Evolutionary conservation across 176 grass and related monocot genomes (phyloP).

Genomic region (Pharus latifolius): DNA sequence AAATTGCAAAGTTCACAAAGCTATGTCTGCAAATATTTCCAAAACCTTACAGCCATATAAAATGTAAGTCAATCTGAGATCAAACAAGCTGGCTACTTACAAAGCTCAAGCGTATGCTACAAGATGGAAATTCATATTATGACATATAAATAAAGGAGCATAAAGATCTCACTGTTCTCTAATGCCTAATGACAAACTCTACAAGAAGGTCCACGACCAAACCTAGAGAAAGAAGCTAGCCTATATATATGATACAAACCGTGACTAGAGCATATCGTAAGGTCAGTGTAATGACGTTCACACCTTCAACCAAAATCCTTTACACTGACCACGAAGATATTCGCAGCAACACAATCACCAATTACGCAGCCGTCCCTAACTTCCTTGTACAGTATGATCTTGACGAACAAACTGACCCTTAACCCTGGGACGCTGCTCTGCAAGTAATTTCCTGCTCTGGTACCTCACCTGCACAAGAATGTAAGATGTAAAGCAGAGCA

Average conservation of each 20-base stretch:
- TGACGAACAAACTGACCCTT: conserved; percentile 99
- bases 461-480: conserved; percentile 61
- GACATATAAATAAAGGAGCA: not conserved
- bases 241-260: conserved; percentile 9
- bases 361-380: not conserved
- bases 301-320: not conserved
- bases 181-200: not conserved
- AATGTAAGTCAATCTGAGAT: not conserved
- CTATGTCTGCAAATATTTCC: not conserved
- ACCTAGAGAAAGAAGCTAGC: conserved; percentile 15
- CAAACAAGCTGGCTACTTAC: conserved; percentile 2
- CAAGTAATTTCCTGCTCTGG: conserved; percentile 91
- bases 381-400: conserved; percentile 42
- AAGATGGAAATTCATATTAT: not conserved
- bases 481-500: conserved; percentile 6
- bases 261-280: not conserved
- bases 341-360: not conserved
- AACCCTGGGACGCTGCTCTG: conserved; percentile 81
- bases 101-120: not conserved
- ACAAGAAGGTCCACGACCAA: conserved; percentile 7
- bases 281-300: not conserved
- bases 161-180: not conserved
- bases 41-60: not conserved
- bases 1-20: not conserved
- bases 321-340: not conserved